phyloP scores from a whole-genome alignment of 306 rosid species.

The Cucumis sativus region DNA sequence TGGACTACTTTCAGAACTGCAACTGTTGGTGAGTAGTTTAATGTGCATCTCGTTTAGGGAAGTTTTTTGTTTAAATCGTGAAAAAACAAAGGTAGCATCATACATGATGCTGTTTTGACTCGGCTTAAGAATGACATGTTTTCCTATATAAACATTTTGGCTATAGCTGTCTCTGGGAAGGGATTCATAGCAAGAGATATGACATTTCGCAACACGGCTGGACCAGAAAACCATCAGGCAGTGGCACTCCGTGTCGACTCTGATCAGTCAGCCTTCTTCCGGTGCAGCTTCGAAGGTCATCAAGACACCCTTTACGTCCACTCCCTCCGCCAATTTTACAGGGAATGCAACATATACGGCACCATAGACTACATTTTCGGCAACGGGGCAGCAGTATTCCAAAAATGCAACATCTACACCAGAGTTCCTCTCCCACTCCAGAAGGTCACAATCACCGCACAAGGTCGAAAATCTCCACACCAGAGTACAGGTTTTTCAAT shows the following conservation, averaged over 20 bases:
- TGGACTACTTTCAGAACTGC: conserved; percentile 98
- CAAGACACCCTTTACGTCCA: conserved; percentile 45
- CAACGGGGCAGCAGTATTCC: conserved; percentile 37
- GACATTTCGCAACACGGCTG: conserved; percentile 42
- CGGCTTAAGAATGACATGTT: background rate
- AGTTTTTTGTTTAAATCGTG: background rate
- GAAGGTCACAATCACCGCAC: conserved; percentile 42
- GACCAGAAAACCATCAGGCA: conserved; percentile 34
- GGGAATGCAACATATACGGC: conserved; percentile 39
- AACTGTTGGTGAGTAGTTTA: conserved; percentile 55
- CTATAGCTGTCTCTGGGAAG: conserved; percentile 30
- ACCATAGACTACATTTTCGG: conserved; percentile 58
- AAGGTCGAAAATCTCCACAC: conserved; percentile 29
- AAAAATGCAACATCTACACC: conserved; percentile 30
- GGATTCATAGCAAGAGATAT: conserved; percentile 51
- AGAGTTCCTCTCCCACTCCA: conserved; percentile 31
- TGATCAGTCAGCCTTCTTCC: conserved; percentile 33
- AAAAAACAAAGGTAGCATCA: background rate
- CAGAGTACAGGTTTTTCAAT: conserved; percentile 33
- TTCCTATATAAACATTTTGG: background rate
- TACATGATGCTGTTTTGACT: background rate
- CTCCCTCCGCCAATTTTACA: conserved; percentile 43
- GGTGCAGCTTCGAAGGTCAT: conserved; percentile 47
- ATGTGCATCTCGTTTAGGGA: background rate
- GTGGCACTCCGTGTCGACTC: conserved; percentile 42